Base-by-base conservation (phyloP, 768 basidiomycete species). In the Boletus sensibilis region DNA sequence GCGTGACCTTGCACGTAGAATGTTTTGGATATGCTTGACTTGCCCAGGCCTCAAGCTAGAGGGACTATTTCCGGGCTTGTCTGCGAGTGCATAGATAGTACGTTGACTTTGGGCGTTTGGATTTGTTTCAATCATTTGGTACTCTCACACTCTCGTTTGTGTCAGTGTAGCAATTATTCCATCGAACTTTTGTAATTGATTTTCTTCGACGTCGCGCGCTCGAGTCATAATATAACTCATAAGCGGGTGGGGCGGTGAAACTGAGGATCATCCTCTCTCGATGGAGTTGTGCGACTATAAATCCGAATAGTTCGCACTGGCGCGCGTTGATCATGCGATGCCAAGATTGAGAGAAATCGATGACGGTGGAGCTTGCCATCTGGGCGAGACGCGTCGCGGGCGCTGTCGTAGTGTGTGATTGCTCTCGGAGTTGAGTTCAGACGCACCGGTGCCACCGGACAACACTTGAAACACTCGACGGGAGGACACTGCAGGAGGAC, bases 21-120 rank as follows among this genome's bases (percentile, higher is more conserved):
- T 61, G 68, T 12, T 75, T 76, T 43, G 75, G 74, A 7, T 74
- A 73, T 38, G 69, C 66, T 13, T 72, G 40, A 60, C 8, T 41
- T 16, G 14, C 16, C 27, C 12, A 23, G 10, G 13, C 14, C 13
- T 5, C 18, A 14, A 43, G 25, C n/a, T 13, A 16, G 27, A 33
- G 14, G 27, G 25, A 16, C 18, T 23, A 21, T 52, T n/a, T 23
- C 44, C 11, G 13, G 21, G n/a, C 5, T 25, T 27, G 14, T 18
- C n/a, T 20, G 4, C 13, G n/a, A 46, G 23, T 38, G 18, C 27
- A 27, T 25, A 11, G 29, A 23, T 13, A 25, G 23, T 18, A 20
- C 5, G 20, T 33, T 13, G 13, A 27, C n/a, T 45, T 23, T 16
- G 42, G 29, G 21, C 37, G 14, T 52, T 7, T n/a, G 31, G 29